phyloP scores from a whole-genome alignment of 2,329 filamentous ascomycete genomes.

The Xylariaceae sp. region DNA sequence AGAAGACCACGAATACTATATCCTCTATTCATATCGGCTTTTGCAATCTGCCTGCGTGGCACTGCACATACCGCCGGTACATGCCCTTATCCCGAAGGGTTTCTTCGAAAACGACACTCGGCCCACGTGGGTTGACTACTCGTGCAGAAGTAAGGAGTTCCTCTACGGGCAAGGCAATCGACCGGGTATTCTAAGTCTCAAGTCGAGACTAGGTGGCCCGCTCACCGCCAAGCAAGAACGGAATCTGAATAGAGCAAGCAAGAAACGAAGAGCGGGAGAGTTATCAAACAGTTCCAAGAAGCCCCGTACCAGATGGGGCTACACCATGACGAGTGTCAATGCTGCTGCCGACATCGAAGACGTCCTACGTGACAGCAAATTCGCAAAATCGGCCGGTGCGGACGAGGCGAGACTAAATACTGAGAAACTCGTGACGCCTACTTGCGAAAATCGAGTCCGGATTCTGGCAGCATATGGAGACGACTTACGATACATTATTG shows the following conservation, averaged over 20 bases:
- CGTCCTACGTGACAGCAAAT: slow-evolving; percentile 8
- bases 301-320: neutral
- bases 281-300: no score
- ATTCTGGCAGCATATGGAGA: neutral
- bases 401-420: neutral
- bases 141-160: slow-evolving; percentile 10
- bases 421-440: slow-evolving; percentile 9
- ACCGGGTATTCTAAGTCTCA: slow-evolving; percentile 8
- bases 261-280: no score
- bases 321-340: slow-evolving; percentile 9
- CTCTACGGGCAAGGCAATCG: slow-evolving; percentile 3
- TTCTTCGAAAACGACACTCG: slow-evolving; percentile 16
- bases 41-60: neutral
- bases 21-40: neutral
- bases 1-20: neutral
- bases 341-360: slow-evolving; percentile 14
- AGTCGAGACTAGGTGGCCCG: neutral
- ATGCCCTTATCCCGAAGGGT: neutral
- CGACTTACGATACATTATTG: neutral
- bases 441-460: slow-evolving; percentile 1
- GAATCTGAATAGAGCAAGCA: neutral
- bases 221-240: neutral
- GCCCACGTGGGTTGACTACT: slow-evolving; percentile 14
- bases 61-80: neutral
- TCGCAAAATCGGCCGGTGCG: neutral